A percentile compares a stretch with the other conserved stretches of the same genome.
phyloP scores from a whole-genome alignment of 208 protist species.

The Crithidia acanthocephali region DNA sequence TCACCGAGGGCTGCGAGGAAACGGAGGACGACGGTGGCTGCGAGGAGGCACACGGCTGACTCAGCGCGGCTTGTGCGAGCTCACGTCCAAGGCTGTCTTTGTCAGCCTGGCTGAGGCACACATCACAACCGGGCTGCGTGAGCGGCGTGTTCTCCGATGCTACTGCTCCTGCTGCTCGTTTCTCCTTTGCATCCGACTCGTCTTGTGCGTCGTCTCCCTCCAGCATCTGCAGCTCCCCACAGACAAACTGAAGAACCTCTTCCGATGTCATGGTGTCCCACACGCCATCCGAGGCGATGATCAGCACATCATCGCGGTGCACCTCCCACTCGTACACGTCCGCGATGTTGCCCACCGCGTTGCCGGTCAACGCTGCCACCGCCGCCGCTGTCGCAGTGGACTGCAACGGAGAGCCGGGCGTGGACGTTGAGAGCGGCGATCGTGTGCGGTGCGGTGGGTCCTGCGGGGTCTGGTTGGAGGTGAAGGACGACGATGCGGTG shows the following conservation, averaged over 20 bases:
- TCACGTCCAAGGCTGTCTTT: no score
- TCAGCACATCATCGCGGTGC: slow-evolving; percentile 67
- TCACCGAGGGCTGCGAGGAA: background rate
- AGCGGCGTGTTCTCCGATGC: background rate
- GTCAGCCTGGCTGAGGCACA: no score
- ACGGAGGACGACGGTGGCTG: background rate
- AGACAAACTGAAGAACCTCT: slow-evolving; percentile 63
- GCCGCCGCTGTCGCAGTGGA: no score
- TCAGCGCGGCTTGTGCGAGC: no score
- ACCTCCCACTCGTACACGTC: slow-evolving; percentile 74
- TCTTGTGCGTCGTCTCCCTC: background rate
- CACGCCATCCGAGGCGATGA: slow-evolving; percentile 79
- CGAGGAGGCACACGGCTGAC: no score
- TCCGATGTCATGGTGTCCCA: slow-evolving; percentile 77
- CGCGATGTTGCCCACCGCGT: slow-evolving; percentile 76
- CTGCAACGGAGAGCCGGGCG: slow-evolving; percentile 11
- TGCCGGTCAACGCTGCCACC: slow-evolving; percentile 19
- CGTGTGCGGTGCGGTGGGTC: background rate
- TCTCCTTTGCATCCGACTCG: background rate
- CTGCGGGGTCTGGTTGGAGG: background rate
- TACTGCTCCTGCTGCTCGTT: background rate
- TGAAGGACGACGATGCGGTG: slow-evolving; percentile 2
- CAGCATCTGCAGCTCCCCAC: slow-evolving; percentile 26
- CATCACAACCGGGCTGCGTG: no score
- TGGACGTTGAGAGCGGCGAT: slow-evolving; percentile 2